phyloP scores from a whole-genome alignment of 73 alveolate species.

The Uronychia setigera region DNA sequence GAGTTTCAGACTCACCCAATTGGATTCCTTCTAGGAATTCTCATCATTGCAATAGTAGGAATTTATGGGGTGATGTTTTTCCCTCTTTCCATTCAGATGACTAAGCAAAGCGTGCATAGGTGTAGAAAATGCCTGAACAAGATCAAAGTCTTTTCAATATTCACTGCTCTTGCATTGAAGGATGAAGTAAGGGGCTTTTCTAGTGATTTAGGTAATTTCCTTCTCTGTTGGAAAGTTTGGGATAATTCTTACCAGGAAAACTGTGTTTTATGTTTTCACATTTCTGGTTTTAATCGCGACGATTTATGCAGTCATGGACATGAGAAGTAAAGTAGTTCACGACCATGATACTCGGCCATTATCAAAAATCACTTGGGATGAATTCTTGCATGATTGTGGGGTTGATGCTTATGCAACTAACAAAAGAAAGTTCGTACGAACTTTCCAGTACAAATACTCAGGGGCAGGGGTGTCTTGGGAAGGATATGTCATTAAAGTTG shows the following conservation, averaged over 20 bases:
- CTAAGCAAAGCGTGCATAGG: slow-evolving; percentile 49
- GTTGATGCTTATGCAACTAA: slow-evolving; percentile 30
- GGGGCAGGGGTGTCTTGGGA: slow-evolving; percentile 62
- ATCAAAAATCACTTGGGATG: slow-evolving; percentile 37
- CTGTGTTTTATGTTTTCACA: slow-evolving; percentile 27
- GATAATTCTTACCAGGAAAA: slow-evolving; percentile 44
- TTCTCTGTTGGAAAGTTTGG: slow-evolving; percentile 51
- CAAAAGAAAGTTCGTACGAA: slow-evolving; percentile 24
- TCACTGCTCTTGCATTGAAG: slow-evolving; percentile 43
- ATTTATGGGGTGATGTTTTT: no score
- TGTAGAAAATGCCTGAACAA: slow-evolving; percentile 67
- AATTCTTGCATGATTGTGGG: slow-evolving; percentile 56
- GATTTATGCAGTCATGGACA: not conserved
- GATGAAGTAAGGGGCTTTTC: slow-evolving; percentile 40
- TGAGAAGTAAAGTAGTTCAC: slow-evolving; percentile 9
- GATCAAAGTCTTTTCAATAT: slow-evolving; percentile 34
- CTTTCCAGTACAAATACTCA: slow-evolving; percentile 30
- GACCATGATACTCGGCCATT: slow-evolving; percentile 37
- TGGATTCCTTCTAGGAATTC: no score
- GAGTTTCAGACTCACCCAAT: no score
- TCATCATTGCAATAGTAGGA: no score
- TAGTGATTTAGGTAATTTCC: slow-evolving; percentile 21
- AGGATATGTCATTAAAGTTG: slow-evolving; percentile 56
- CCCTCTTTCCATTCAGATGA: slow-evolving; percentile 53
- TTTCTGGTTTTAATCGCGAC: not conserved